phyloP scores from a whole-genome alignment of 176 grass and related monocot species.

The Calamus simplicifolius region DNA sequence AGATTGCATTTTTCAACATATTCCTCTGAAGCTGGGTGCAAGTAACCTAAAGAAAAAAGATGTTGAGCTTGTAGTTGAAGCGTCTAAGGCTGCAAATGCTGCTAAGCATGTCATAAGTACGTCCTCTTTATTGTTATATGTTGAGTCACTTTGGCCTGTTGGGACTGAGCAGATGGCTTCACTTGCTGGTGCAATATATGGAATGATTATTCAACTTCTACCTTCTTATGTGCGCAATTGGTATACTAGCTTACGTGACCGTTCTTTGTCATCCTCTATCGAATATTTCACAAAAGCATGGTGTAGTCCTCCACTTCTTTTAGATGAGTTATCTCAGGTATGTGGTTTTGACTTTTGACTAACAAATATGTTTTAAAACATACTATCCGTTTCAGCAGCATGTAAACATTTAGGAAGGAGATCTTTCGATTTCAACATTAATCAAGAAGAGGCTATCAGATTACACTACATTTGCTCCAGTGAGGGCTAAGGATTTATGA shows the following conservation, averaged over 20 bases:
- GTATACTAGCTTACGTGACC: constrained; percentile 75
- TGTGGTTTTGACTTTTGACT: not conserved
- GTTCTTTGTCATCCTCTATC: constrained; percentile 36
- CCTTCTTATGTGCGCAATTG: constrained; percentile 84
- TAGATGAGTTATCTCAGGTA: constrained; percentile 90
- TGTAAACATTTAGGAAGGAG: too few species aligned
- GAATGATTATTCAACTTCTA: constrained; percentile 82
- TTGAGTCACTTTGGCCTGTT: constrained; percentile 73
- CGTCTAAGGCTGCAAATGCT: constrained; percentile 64
- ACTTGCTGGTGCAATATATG: constrained; percentile 72
- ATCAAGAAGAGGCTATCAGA: too few species aligned
- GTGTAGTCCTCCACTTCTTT: constrained; percentile 85
- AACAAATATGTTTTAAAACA: too few species aligned
- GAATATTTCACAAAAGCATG: constrained; percentile 86
- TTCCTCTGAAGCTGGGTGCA: constrained; percentile 46
- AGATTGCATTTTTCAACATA: constrained; percentile 90
- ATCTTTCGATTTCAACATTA: too few species aligned
- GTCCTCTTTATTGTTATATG: constrained; percentile 47
- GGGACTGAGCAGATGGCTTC: constrained; percentile 60
- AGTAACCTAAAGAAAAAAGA: constrained; percentile 66
- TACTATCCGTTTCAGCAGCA: too few species aligned
- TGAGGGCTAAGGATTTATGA: too few species aligned
- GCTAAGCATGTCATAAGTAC: constrained; percentile 50
- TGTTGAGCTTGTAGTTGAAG: constrained; percentile 51
- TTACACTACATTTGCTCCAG: too few species aligned